Conservation (phyloP, 2,329 filamentous ascomycete genomes). For the Pseudophaeomoniella oleicola region DNA sequence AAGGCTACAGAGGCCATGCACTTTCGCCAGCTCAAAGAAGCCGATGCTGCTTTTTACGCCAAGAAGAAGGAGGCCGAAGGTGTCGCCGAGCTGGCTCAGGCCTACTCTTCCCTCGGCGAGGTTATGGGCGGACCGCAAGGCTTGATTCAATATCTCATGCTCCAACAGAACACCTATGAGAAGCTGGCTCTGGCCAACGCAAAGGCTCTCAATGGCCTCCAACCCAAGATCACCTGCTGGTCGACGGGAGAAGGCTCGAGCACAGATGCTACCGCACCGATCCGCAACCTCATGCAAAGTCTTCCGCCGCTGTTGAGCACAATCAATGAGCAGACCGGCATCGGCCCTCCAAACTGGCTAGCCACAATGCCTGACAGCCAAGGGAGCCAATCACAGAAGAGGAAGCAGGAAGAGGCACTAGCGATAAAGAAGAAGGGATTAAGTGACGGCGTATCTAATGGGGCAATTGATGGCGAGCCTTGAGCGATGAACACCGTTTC, state of each 20-base stretch:
- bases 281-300: constrained; percentile 73
- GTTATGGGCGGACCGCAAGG: constrained; percentile 67
- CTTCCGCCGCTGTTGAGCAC: constrained; percentile 70
- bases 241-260: constrained; percentile 49
- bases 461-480: too few species aligned
- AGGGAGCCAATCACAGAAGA: background rate
- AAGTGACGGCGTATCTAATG: too few species aligned
- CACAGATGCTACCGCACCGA: constrained; percentile 45
- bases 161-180: constrained; percentile 67
- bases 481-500: too few species aligned
- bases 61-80: constrained; percentile 65
- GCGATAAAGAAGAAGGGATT: background rate
- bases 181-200: constrained; percentile 68
- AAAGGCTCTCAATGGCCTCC: constrained; percentile 56
- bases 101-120: constrained; percentile 56
- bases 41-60: constrained; percentile 44
- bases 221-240: constrained; percentile 86
- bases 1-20: constrained; percentile 23
- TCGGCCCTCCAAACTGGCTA: constrained; percentile 62
- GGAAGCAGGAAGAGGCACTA: background rate
- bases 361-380: constrained; percentile 32
- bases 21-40: constrained; percentile 32
- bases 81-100: constrained; percentile 61
- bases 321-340: constrained; percentile 80
- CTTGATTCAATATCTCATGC: constrained; percentile 74